Conservation (phyloP, 345 rosid genomes). For the Fremontodendron californicum region DNA sequence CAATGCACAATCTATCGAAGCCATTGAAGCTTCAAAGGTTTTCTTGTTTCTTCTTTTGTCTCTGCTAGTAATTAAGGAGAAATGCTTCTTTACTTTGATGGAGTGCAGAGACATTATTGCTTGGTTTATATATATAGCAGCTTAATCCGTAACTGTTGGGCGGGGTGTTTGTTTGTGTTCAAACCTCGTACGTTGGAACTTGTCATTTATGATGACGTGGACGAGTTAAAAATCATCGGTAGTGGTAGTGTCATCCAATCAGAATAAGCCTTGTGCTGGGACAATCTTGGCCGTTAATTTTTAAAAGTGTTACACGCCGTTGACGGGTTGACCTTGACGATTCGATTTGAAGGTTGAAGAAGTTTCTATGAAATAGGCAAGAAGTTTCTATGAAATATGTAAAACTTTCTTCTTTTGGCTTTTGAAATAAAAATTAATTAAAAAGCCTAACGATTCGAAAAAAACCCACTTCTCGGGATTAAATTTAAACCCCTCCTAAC, state of each 20-base stretch:
- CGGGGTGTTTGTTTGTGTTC: neutral
- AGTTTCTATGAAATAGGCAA: too few species aligned
- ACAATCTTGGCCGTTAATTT: neutral
- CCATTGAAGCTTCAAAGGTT: too few species aligned
- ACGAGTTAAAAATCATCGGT: neutral
- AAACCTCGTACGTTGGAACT: neutral
- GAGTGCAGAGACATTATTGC: neutral
- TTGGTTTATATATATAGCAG: neutral
- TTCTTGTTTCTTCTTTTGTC: too few species aligned
- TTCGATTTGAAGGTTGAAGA: too few species aligned
- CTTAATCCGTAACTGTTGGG: neutral
- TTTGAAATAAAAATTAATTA: neutral
- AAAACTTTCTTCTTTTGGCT: neutral
- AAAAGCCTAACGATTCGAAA: neutral
- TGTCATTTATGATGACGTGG: neutral
- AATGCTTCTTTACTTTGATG: neutral
- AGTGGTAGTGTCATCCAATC: neutral
- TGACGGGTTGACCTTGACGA: neutral
- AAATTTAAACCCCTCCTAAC: constrained; percentile 17
- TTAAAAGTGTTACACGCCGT: neutral
- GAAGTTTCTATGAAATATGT: too few species aligned
- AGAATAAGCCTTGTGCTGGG: neutral
- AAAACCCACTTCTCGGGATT: neutral
- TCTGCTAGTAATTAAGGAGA: neutral
- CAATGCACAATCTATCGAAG: neutral